Evolutionary conservation across 2,329 filamentous ascomycete species (phyloP), one percentile per base, ranked within the genome.

Genomic region (Macrophomina pseudophaseolina): DNA sequence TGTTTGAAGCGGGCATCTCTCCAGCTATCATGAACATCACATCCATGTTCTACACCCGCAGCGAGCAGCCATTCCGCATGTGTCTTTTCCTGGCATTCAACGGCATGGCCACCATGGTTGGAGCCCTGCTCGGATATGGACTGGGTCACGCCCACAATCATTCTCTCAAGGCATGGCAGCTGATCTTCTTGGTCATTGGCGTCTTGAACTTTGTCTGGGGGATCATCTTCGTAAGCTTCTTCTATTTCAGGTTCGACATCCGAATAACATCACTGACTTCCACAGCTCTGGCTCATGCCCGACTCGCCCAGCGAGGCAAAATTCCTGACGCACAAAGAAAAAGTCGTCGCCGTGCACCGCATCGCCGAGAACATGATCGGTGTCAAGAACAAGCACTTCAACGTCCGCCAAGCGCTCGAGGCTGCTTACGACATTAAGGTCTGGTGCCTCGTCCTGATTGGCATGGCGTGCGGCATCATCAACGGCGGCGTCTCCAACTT

Each of bases 401-500:
- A 77, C 28, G 64, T 58, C 1, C 32, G 65, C 0, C 80, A 83
- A 68, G 78, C 79, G 0, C 56, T 78, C 5, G 82, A 83, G 68
- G 79, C 79, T 0, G 23, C 79, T 0, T 67, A 78, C 4, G 82
- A 84, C 64, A 58, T 79, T 60, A 80, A 75, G 67, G 78, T 76
- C 4, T 76, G 80, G 56, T 79, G 78, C 38, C 74, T 81, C 4
- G 71, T 78, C 28, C 72, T 80, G 8, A 79, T 82, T 52, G 82
- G 78, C 0, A 75, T 83, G 1, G 75, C 74, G 7, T 80, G 80
- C 52, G 83, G 83, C 9, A 78, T 85, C 4, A 75, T 84, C 48
- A 85, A 85, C 64, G 83, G 83, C n/a, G 80, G 82, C 3, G 80
- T 85, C 0, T 84, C 53, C 70, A 85, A 84, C 66, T 85, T 85